phyloP scores from a whole-genome alignment of 306 rosid species.

The Trichosanthes cucumerina region DNA sequence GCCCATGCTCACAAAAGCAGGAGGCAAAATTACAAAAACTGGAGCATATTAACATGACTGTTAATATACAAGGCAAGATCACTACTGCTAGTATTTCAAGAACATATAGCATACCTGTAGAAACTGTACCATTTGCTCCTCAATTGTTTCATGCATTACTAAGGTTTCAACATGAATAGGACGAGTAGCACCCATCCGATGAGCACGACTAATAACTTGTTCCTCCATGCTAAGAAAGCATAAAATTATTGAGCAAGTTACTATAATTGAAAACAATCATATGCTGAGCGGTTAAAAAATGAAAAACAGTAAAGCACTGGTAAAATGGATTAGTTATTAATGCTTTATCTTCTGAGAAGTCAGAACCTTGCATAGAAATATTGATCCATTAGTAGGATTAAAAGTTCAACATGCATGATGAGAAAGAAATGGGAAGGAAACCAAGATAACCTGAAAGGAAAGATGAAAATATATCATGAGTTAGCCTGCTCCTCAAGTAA shows the following conservation, averaged over 20 bases:
- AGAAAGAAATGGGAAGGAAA: not conserved
- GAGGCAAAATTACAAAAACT: not conserved
- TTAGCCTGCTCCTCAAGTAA: not conserved
- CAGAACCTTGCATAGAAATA: not conserved
- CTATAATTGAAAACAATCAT: not conserved
- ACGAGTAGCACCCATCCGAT: conserved; percentile 97
- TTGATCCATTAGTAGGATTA: not conserved
- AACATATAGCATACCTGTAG: conserved; percentile 39
- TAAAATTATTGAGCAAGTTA: conserved; percentile 11
- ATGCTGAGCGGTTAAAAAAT: not conserved
- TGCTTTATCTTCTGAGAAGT: not conserved
- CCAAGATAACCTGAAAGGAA: not conserved
- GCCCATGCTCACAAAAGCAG: not conserved
- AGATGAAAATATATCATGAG: not conserved
- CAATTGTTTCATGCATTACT: conserved; percentile 90
- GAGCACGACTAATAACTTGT: conserved; percentile 98
- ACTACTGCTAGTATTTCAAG: not conserved
- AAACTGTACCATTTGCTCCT: conserved; percentile 84
- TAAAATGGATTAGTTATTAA: not conserved
- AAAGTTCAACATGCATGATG: not conserved
- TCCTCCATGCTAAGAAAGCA: conserved; percentile 73
- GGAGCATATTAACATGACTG: not conserved
- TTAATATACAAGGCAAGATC: not conserved
- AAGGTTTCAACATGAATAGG: conserved; percentile 90
- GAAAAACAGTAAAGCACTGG: not conserved